A percentile compares a stretch with the other conserved stretches of the same genome.
Evolutionary conservation across 1,284 basidiomycete species (phyloP).

Genomic region (Tilletia indica): DNA sequence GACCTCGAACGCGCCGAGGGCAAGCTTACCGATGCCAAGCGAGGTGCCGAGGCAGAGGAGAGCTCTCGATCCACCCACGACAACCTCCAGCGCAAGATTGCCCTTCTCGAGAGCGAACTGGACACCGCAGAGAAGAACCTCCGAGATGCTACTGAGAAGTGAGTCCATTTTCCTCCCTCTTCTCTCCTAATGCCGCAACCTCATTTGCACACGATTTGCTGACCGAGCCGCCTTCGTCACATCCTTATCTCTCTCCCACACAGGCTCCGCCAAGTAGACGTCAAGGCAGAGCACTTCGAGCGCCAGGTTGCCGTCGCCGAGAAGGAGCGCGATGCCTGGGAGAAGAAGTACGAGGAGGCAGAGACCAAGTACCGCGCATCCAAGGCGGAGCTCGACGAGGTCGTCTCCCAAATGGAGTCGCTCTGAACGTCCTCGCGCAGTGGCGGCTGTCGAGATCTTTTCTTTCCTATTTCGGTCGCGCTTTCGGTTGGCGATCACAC

Average conservation of each 20-base stretch:
- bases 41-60: slow-evolving; percentile 71
- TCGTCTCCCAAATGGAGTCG: slow-evolving; percentile 76
- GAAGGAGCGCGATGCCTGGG: slow-evolving; percentile 88
- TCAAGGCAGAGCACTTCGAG: slow-evolving; percentile 99
- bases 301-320: slow-evolving; percentile 82
- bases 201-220: neutral
- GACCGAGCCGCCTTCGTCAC: neutral
- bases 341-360: slow-evolving; percentile 89
- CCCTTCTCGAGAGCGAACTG: slow-evolving; percentile 89
- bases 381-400: slow-evolving; percentile 83
- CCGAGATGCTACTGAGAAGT: slow-evolving; percentile 97
- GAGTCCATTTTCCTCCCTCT: slow-evolving; percentile 55
- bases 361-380: slow-evolving; percentile 72
- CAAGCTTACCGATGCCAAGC: slow-evolving; percentile 73
- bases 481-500: too few relatives aligned
- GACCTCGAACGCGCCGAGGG: slow-evolving; percentile 76
- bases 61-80: slow-evolving; percentile 74
- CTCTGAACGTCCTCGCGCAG: slow-evolving; percentile 61
- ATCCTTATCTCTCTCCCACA: slow-evolving; percentile 10
- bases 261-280: slow-evolving; percentile 92
- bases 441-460: neutral
- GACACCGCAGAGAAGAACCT: slow-evolving; percentile 94
- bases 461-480: too few relatives aligned
- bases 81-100: slow-evolving; percentile 77
- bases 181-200: neutral